A percentile compares a stretch with the other conserved stretches of the same genome.
phyloP scores from a whole-genome alignment of 371 early-diverging fungal genomes.

The Syncephalastrum contaminatum region DNA sequence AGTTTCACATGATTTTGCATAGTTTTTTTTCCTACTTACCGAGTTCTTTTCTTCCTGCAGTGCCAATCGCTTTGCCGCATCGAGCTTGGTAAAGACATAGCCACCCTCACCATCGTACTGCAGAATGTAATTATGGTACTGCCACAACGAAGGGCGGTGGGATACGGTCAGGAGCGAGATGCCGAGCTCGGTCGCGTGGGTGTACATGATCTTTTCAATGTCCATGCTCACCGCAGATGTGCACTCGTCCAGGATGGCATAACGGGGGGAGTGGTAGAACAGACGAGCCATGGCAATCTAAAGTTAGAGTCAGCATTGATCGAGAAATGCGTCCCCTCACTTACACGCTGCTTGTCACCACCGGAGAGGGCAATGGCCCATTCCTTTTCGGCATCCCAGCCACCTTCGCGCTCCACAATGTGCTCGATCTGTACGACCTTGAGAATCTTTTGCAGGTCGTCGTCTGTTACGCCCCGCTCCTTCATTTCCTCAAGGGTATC shows the following conservation, averaged over 20 bases:
- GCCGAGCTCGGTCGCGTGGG: conserved; percentile 78
- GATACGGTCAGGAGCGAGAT: conserved; percentile 89
- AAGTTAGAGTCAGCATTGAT: neutral
- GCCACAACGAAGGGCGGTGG: conserved; percentile 85
- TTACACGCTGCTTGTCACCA: conserved; percentile 84
- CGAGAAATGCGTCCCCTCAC: conserved; percentile 4
- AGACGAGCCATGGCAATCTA: conserved; percentile 87
- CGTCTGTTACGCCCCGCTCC: conserved; percentile 59
- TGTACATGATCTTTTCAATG: conserved; percentile 88
- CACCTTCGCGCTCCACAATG: conserved; percentile 86
- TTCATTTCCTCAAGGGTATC: conserved; percentile 73
- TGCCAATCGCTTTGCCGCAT: conserved; percentile 84
- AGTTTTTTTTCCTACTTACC: conserved; percentile 31
- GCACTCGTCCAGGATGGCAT: conserved; percentile 90
- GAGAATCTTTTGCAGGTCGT: conserved; percentile 68
- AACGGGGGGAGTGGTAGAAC: conserved; percentile 89
- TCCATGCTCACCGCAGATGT: conserved; percentile 92
- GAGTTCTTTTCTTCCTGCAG: conserved; percentile 71
- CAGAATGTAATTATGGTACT: conserved; percentile 83
- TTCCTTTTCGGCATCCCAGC: conserved; percentile 83
- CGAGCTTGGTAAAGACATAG: conserved; percentile 82
- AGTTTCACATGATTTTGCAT: neutral
- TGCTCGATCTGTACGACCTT: conserved; percentile 73
- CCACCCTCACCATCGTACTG: conserved; percentile 91
- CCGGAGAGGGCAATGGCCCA: conserved; percentile 85